Evolutionary conservation across 2,329 filamentous ascomycete species (phyloP), one percentile per base, ranked within the genome.

Genomic region (Aureobasidium namibiae): DNA sequence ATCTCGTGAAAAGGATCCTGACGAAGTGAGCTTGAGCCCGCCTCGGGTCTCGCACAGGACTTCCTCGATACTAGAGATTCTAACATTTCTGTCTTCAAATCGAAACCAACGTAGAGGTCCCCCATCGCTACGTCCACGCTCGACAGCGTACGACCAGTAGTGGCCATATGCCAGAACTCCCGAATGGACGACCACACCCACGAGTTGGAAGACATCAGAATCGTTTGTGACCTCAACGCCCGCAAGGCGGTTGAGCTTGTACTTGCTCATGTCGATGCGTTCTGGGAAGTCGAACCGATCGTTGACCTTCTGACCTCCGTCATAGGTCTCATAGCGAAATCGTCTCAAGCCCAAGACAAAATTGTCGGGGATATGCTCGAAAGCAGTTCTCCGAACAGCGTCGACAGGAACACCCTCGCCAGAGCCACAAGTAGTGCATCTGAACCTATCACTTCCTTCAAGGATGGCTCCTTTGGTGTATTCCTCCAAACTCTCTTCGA

Each of bases 391-490:
- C 53, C 96, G 96, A 64, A 97, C 90, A 21, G 94, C 94, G 72
- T 96, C 88, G 16, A 99, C 94, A 66, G 78, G 72, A 45, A 94
- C 65, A 7, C 69, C 68, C 33, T 66, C 69, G 31, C 63, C 61
- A 11, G 84, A 83, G 62, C 90, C 89, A 70, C 94, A 99, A 4
- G 84, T 88, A 31, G 91, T 92, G 74, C 94, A 99, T 64, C 95
- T 95, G 78, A 97, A 99, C 75, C 96, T 96, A 77, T 99, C 97
- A 83, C 85, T 85, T 64, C 95, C 94, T 78, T 96, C 90, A 88
- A 99, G 92, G 36, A 94, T 85, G 73, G 99, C 94, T 4, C 94
- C 94, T 69, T 95, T 89, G 13, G 97, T 91, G 70, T 96, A 97
- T n/a, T 92, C 90, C 66, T 91, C 85, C 14, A 99, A 78, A 68